Percentiles rank a stretch among this genome's conserved stretches.
Evolutionary conservation across 176 grass and related monocot species (phyloP).

Genomic region (Hyparrhenia diplandra): DNA sequence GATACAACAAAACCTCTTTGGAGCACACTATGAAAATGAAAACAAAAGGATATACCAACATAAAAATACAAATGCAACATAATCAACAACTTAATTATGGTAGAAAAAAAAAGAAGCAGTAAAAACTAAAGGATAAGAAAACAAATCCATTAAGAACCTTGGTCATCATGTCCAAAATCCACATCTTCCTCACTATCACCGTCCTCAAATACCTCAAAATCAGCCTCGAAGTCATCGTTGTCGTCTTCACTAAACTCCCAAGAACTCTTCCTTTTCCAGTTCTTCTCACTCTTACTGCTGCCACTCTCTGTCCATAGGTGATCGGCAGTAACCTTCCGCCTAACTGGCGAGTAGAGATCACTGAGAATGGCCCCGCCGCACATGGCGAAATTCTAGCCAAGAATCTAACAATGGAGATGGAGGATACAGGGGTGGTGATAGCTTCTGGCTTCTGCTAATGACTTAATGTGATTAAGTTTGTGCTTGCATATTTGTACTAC

Average conservation of each 20-base stretch:
- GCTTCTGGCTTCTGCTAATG: neutral
- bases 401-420: slow-evolving; percentile 9
- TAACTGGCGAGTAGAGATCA: slow-evolving; percentile 2
- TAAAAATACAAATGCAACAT: neutral
- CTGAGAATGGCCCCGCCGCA: slow-evolving; percentile 23
- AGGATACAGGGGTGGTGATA: neutral
- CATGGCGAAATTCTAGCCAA: neutral
- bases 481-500: slow-evolving; percentile 6
- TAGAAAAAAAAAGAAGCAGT: neutral
- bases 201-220: slow-evolving; percentile 27
- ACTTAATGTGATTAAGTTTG: neutral
- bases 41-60: neutral
- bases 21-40: too few relatives aligned
- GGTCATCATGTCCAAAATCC: neutral
- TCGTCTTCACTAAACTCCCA: neutral
- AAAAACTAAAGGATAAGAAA: too few relatives aligned
- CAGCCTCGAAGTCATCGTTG: slow-evolving; percentile 15
- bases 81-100: neutral
- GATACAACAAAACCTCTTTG: neutral
- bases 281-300: neutral
- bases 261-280: neutral
- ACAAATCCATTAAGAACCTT: too few relatives aligned
- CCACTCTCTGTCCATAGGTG: neutral
- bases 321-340: neutral
- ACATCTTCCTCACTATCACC: neutral